Conservation (phyloP, 208 protist species). For the Herpetomonas samuelpessoai region DNA sequence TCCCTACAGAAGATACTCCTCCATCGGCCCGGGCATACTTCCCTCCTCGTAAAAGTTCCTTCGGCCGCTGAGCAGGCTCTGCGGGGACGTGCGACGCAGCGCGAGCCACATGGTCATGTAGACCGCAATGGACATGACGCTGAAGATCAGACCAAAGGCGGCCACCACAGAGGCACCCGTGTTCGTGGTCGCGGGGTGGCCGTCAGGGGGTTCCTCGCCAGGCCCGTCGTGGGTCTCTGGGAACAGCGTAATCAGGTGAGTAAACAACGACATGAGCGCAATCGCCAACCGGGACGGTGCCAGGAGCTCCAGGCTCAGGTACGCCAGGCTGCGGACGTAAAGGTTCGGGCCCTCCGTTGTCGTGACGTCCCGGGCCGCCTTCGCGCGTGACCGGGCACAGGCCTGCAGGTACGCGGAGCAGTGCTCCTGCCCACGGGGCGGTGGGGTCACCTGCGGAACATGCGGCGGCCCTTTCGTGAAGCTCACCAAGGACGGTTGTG, state of each 20-base stretch:
- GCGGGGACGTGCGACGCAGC: not conserved
- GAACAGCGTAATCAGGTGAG: not conserved
- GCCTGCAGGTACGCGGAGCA: too few species aligned
- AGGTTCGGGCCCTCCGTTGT: not conserved
- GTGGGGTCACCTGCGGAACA: too few species aligned
- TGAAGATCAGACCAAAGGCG: slow-evolving; percentile 22
- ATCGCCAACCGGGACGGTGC: not conserved
- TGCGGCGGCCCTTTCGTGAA: too few species aligned
- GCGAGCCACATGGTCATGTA: slow-evolving; percentile 33
- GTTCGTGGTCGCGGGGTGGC: not conserved
- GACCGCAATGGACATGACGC: slow-evolving; percentile 24
- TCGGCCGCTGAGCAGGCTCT: not conserved
- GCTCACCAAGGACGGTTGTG: too few species aligned
- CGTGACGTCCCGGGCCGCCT: too few species aligned
- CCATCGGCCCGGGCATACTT: not conserved
- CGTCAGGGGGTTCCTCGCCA: not conserved
- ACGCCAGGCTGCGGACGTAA: not conserved
- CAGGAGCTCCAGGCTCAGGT: not conserved
- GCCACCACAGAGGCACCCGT: slow-evolving; percentile 4
- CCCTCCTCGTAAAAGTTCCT: not conserved
- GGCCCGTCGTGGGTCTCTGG: not conserved
- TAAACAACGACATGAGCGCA: not conserved
- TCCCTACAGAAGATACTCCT: not conserved
- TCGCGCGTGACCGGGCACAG: too few species aligned
- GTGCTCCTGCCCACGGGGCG: too few species aligned